These are phyloP conservation scores for Penicillium paneum DNA, from an alignment of 2,329 filamentous ascomycete species.

Conservation along the genomic window DNA sequence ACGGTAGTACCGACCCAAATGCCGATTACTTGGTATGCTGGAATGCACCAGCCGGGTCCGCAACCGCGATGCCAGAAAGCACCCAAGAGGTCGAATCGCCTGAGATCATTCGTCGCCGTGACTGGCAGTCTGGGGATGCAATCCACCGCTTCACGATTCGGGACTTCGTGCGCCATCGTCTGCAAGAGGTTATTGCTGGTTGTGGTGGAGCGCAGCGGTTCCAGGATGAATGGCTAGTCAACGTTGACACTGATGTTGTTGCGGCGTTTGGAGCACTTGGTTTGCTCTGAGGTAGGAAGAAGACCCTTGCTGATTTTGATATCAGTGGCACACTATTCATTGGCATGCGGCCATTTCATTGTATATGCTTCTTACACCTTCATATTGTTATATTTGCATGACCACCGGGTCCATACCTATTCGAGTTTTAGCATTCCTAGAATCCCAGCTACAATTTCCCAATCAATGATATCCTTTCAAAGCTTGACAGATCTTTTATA, in stretches of 20 bases:
- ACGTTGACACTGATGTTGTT: conserved; percentile 45
- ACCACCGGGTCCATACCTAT: neutral
- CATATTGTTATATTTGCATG: neutral
- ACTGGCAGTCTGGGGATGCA: conserved; percentile 41
- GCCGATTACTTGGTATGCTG: conserved; percentile 45
- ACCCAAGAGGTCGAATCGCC: conserved; percentile 39
- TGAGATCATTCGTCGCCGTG: conserved; percentile 40
- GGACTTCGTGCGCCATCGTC: conserved; percentile 42
- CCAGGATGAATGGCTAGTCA: conserved; percentile 43
- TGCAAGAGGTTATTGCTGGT: conserved; percentile 39
- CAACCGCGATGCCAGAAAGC: conserved; percentile 31
- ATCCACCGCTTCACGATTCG: conserved; percentile 46
- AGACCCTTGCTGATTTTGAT: neutral
- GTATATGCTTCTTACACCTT: neutral
- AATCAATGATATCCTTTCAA: conserved; percentile 2
- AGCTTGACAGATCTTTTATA: neutral
- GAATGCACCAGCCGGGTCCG: conserved; percentile 27
- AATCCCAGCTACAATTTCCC: conserved; percentile 22
- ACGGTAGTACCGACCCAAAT: conserved; percentile 40
- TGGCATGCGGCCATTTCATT: neutral
- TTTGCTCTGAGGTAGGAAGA: conserved; percentile 24
- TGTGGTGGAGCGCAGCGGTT: conserved; percentile 44
- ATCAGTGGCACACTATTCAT: neutral
- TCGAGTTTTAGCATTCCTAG: neutral
- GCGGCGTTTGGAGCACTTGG: conserved; percentile 40